Base-by-base conservation (phyloP, 2,329 filamentous ascomycete genomes). In the Neurospora crassa region DNA sequence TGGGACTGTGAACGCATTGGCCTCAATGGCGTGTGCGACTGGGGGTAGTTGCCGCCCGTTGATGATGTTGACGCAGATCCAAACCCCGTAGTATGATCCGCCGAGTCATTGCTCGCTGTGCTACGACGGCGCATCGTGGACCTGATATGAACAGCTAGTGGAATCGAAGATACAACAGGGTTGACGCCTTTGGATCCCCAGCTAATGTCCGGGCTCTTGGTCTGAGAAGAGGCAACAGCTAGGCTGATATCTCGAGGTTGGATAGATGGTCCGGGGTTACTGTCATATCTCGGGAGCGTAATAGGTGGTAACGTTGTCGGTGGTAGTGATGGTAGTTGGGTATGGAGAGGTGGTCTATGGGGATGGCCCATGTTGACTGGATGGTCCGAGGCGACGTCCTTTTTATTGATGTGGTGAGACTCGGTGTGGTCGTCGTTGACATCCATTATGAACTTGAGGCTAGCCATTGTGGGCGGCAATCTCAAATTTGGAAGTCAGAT, bases 391-490 rank as follows among this genome's bases (percentile, higher is more conserved):
- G 79, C 79, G 74, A 79, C 79, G 76, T 81, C 79, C 80, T 80
- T 85, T 83, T 83, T 85, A 83, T 82, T 80, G 77, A 79, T 75
- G 77, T 78, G 79, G 69, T 71, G 75, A 71, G 71, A 77, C 74
- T 82, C 80, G 72, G 78, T 78, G 76, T 85, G 80, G 76, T 86
- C 84, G 75, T 86, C 84, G 76, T 85, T 83, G 76, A 82, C 80
- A 78, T 87, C 86, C 83, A 88, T 87, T 78, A 88, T 88, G 76
- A 85, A 85, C 76, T 83, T 83, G 74, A 88, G 82, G 77, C 84
- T 86, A 75, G 85, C 82, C 86, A 88, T 87, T 80, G 79, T 79
- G 78, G 79, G 75, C 77, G 76, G 70, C 73, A 75, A 76, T 79
- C 77, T 81, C 79, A 79, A 82, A 80, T 77, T 63, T 80, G 81